These are phyloP conservation scores for Benincasa hispida DNA, from an alignment of 306 rosid genomes.

Conservation along the genomic window DNA sequence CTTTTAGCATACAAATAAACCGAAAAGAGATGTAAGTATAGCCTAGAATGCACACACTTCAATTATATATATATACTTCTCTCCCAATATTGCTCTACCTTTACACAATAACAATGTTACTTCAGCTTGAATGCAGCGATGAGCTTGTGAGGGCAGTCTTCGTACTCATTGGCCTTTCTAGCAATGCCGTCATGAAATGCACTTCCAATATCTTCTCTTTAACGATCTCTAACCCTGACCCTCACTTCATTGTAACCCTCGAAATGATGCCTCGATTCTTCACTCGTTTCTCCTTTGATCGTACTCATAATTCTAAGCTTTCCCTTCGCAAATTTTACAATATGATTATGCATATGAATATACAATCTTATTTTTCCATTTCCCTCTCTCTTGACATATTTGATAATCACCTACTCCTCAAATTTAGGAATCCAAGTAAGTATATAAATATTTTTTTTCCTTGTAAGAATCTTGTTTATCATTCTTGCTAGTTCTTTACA, in stretches of 20 bases:
- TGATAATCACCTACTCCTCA: not conserved
- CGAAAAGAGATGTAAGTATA: too few species aligned
- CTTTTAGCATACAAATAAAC: too few species aligned
- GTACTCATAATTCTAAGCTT: not conserved
- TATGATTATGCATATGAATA: not conserved
- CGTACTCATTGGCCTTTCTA: not conserved
- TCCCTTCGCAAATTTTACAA: not conserved
- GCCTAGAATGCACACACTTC: too few species aligned
- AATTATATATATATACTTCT: too few species aligned
- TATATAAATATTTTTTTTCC: not conserved
- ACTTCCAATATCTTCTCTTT: not conserved
- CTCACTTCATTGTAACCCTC: not conserved
- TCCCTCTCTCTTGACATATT: not conserved
- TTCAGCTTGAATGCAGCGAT: not conserved
- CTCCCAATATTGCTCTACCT: too few species aligned
- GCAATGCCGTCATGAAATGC: not conserved
- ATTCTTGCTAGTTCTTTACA: too few species aligned
- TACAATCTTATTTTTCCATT: not conserved
- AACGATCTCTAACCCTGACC: not conserved
- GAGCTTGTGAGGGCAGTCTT: not conserved
- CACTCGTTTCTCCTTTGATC: not conserved
- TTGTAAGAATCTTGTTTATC: too few species aligned
- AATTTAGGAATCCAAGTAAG: not conserved
- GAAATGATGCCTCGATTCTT: not conserved
- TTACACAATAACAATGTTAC: not conserved